These are phyloP conservation scores for Priceomyces fermenticarens DNA, from an alignment of 805 yeast genomes.

Conservation along the genomic window DNA sequence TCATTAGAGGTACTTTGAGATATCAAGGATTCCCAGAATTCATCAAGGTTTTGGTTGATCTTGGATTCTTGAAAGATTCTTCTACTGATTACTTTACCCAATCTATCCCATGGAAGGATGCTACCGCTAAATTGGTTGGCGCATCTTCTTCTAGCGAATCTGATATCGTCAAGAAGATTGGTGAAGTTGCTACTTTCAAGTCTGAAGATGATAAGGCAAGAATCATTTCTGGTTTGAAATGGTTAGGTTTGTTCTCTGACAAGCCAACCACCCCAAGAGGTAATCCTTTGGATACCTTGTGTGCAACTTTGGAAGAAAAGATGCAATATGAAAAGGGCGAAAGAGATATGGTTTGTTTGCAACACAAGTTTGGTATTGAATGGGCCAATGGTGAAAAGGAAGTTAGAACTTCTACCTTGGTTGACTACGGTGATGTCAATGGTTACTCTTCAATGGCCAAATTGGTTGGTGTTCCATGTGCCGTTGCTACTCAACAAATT, in stretches of 20 bases:
- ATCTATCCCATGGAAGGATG: slow-evolving; percentile 81
- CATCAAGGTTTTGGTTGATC: slow-evolving; percentile 89
- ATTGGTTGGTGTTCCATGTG: slow-evolving; percentile 97
- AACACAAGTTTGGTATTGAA: slow-evolving; percentile 96
- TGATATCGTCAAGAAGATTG: slow-evolving; percentile 75
- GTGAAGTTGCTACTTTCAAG: slow-evolving; percentile 76
- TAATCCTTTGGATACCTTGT: slow-evolving; percentile 91
- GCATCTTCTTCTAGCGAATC: slow-evolving; percentile 65
- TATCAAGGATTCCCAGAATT: slow-evolving; percentile 99
- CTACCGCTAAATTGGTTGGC: slow-evolving; percentile 71
- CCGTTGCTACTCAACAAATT: slow-evolving; percentile 87
- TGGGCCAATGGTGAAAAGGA: slow-evolving; percentile 92
- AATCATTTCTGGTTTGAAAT: slow-evolving; percentile 81
- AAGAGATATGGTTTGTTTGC: slow-evolving; percentile 91
- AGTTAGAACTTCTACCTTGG: slow-evolving; percentile 91
- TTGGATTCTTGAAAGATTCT: slow-evolving; percentile 86
- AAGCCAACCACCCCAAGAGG: slow-evolving; percentile 80
- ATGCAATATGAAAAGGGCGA: slow-evolving; percentile 96
- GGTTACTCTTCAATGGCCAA: slow-evolving; percentile 98
- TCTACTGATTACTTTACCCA: slow-evolving; percentile 55
- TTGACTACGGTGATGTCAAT: slow-evolving; percentile 84
- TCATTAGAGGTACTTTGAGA: slow-evolving; percentile 94
- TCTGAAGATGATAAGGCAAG: slow-evolving; percentile 78
- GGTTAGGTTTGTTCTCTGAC: slow-evolving; percentile 91
- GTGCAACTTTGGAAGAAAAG: slow-evolving; percentile 92